phyloP scores from a whole-genome alignment of 1,284 basidiomycete species.

The Exobasidium cylindrosporum region DNA sequence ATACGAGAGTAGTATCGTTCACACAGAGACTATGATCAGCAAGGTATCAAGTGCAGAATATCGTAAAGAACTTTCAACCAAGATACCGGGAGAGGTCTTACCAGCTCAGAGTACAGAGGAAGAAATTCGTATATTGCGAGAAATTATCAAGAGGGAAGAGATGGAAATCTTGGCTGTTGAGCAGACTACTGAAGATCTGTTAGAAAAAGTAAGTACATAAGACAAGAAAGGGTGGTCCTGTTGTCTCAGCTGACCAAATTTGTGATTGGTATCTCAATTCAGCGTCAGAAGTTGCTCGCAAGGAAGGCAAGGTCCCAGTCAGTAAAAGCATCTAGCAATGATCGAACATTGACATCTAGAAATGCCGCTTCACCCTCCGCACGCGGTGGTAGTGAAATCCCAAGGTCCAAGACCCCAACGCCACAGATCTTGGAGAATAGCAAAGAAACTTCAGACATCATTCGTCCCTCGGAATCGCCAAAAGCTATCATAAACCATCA shows the following conservation, averaged over 20 bases:
- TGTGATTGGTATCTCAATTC: not conserved
- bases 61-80: not conserved
- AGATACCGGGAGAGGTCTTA: constrained; percentile 3
- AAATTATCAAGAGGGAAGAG: constrained; percentile 41
- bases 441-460: not conserved
- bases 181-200: constrained; percentile 41
- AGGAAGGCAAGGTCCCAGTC: not conserved
- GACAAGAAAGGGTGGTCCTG: too few relatives aligned
- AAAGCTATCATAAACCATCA: too few relatives aligned
- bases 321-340: not conserved
- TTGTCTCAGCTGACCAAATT: not conserved
- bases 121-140: constrained; percentile 20
- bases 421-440: not conserved
- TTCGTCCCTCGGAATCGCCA: not conserved
- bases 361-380: not conserved
- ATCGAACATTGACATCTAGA: not conserved
- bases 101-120: constrained; percentile 3
- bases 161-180: constrained; percentile 53
- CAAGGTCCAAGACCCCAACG: not conserved
- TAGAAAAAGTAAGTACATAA: constrained; percentile 8
- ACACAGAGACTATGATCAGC: constrained; percentile 2
- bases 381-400: not conserved
- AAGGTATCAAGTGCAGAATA: not conserved
- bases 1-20: not conserved
- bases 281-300: not conserved